Base-by-base conservation (phyloP, 257 asterid genomes). In the Solanum stenotomum region DNA sequence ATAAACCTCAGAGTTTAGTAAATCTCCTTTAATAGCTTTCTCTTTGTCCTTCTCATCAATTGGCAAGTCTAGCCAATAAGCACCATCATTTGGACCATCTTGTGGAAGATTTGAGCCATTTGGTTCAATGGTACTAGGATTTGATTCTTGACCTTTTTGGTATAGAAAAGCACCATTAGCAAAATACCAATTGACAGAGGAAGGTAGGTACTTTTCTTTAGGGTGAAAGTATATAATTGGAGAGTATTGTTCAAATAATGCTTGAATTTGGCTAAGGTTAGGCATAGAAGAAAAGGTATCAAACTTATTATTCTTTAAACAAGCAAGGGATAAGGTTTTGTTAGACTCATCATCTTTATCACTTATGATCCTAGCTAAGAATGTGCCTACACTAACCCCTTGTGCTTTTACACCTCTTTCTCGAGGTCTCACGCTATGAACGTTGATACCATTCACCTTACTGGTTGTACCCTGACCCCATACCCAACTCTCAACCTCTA, bases 171-270 rank as follows among this genome's bases (percentile, higher is more conserved):
- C 94, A 34, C 98, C 98, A 35, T 91, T 94, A 78, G 83, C 83
- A 31, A 96, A 97, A 88, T 87, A 95, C 99, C 99, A 96, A 38
- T 96, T 94, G 9, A 96, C 96, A 0, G 99, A 95, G 11, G 95
- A 89, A 6, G 99, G 98, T 8, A 93, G 89, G 92, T 94, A 93
- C 13, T 4, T 91, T 87, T 97, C 99, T 25, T 92, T 83, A 7
- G 98, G 94, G 84, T 96, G 99, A 13, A 96, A 91, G 93, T 93
- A 95, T 25, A 97, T 90, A 31, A 76, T 77, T 5, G 99, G 99
- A 2, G 98, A 91, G 38, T 96, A 96, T 37, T 93, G 85, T 68
- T 90, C 59, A 61, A 95, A 88, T 85, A 94, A 33, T 40, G 93
- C 91, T 42, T 91, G 81, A 25, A 94, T 52, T 86, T 95, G 98